Evolutionary conservation across 2,329 filamentous ascomycete genomes (phyloP), one percentile per base, ranked within the genome.

Genomic region (Seiridium unicorne): DNA sequence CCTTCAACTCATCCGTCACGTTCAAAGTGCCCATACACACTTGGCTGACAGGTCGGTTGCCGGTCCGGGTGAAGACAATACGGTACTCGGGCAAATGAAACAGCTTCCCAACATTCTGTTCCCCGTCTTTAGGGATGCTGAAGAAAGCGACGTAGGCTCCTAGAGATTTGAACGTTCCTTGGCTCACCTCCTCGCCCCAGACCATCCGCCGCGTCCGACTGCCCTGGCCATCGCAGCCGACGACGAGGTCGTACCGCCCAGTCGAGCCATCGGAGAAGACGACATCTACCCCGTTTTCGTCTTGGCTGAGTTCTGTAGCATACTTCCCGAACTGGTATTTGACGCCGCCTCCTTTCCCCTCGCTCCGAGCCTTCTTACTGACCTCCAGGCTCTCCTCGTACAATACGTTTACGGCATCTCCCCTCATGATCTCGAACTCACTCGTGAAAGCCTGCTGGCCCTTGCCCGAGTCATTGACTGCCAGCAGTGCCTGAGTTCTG

Each of bases 381-480:
- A 66, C 65, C 10, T 69, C 63, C 8, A 68, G 62, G 31, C 73
- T 75, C 18, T 64, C 70, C 0, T 83, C 74, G 64, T 81, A 80
- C 1, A 88, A 67, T 2, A 87, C 72, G 9, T 73, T 69, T 3
- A 79, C 77, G n/a, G 88, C 66, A 57, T 86, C 81, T 0, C 81
- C 84, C 7, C 85, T 75, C 77, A 88, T 82, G 54, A 88, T 82
- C 72, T 88, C 85, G 61, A 77, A 86, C 59, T 88, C 85, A 61
- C 78, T 80, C 0, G 81, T 83, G 34, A 84, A 69, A 7, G 70
- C 72, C 65, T 83, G 80, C 38, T 64, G 66, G 0, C 78, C 77
- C 57, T 75, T 70, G 3, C 77, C 79, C 0, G 77, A 70, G 55
- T 73, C 72, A 63, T 78, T 77, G 40, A 72, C 71, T 31, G 67